Percentiles rank a stretch among this genome's conserved stretches.
Conservation (phyloP, 202 grass and related monocot genomes). For the Elaeis oleifera region DNA sequence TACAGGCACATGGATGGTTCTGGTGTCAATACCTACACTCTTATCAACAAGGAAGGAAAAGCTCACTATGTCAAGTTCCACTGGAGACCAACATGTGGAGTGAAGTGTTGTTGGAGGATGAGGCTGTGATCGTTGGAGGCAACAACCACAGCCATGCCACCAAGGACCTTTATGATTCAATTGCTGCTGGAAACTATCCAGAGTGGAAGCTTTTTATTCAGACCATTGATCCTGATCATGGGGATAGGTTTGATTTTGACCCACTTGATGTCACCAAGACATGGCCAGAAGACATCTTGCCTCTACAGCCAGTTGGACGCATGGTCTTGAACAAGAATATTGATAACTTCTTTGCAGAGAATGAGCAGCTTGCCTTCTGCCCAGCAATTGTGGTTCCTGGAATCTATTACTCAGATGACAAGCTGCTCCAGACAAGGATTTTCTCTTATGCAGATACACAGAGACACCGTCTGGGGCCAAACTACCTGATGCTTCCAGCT, state of each 20-base stretch:
- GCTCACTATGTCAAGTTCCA: conserved; percentile 95
- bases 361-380: conserved; percentile 96
- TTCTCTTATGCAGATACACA: conserved; percentile 98
- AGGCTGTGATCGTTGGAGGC: conserved; percentile 76
- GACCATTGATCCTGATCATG: conserved; percentile 67
- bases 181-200: conserved; percentile 78
- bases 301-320: conserved; percentile 78
- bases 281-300: conserved; percentile 81
- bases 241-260: conserved; percentile 70
- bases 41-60: conserved; percentile 70
- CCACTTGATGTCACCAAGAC: conserved; percentile 98
- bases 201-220: conserved; percentile 91
- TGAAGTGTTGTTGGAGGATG: conserved; percentile 65
- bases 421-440: conserved; percentile 95
- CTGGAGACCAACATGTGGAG: conserved; percentile 85
- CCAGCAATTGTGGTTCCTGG: conserved; percentile 80
- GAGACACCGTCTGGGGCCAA: conserved; percentile 69
- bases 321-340: conserved; percentile 93
- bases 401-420: conserved; percentile 97
- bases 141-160: conserved; percentile 96
- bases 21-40: conserved; percentile 94
- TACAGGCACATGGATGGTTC: conserved; percentile 99
- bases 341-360: conserved; percentile 92
- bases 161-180: conserved; percentile 80
- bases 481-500: conserved; percentile 86